phyloP scores from a whole-genome alignment of 768 basidiomycete genomes.

The Myochromella boudieri region DNA sequence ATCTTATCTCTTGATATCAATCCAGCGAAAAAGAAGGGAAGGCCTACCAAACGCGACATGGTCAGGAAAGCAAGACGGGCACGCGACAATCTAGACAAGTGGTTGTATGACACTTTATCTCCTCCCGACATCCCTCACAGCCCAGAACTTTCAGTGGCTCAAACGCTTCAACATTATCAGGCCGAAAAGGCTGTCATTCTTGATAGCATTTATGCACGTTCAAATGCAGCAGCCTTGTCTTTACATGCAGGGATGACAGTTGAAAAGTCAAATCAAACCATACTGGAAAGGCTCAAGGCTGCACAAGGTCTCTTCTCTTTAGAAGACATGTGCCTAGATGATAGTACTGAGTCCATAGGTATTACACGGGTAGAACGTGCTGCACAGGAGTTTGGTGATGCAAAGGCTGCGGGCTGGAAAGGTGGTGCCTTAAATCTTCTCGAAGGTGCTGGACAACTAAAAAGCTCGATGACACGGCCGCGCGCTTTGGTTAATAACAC shows the following conservation, averaged over 20 bases:
- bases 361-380: constrained; percentile 48
- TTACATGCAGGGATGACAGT: constrained; percentile 31
- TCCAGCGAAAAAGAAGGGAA: constrained; percentile 54
- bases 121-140: constrained; percentile 1
- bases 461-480: too few relatives aligned
- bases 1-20: constrained; percentile 20
- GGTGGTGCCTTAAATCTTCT: constrained; percentile 46
- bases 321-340: constrained; percentile 14
- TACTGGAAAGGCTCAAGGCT: constrained; percentile 52
- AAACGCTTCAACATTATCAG: constrained; percentile 34
- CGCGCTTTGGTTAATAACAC: too few relatives aligned
- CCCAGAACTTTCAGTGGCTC: not conserved
- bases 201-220: constrained; percentile 25
- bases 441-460: constrained; percentile 39
- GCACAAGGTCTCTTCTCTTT: constrained; percentile 47
- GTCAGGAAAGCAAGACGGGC: constrained; percentile 51
- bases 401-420: constrained; percentile 20
- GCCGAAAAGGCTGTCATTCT: constrained; percentile 41
- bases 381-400: constrained; percentile 27
- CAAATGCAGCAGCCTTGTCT: not conserved
- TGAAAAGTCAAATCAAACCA: constrained; percentile 44
- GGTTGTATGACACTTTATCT: constrained; percentile 45
- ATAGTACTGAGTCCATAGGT: constrained; percentile 27
- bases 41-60: constrained; percentile 63
- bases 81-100: constrained; percentile 46